Percentiles rank a stretch among this genome's conserved stretches.
Evolutionary conservation across 768 basidiomycete species (phyloP).

Genomic region (Serendipita indica): DNA sequence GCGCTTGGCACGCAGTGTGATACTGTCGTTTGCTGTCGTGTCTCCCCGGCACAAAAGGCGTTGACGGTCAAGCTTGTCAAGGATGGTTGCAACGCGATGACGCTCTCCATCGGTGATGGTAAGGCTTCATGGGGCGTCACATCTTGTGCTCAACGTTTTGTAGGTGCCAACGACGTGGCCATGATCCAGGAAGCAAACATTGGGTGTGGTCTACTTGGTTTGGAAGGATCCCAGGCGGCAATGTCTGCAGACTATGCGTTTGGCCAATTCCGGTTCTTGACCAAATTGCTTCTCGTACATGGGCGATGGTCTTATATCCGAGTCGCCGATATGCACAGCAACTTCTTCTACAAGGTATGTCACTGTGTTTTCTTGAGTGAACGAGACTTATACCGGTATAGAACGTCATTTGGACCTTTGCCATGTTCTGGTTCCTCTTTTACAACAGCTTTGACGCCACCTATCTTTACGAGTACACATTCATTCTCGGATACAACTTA

Average conservation of each 20-base stretch:
- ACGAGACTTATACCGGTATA: slow-evolving; percentile 20
- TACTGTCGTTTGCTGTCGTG: slow-evolving; percentile 95
- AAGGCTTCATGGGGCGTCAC: not conserved
- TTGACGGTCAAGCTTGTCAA: slow-evolving; percentile 91
- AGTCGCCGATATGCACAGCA: slow-evolving; percentile 90
- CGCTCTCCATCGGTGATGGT: slow-evolving; percentile 89
- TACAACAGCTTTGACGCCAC: slow-evolving; percentile 93
- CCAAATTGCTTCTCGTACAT: slow-evolving; percentile 81
- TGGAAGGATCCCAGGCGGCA: slow-evolving; percentile 94
- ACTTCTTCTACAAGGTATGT: slow-evolving; percentile 94
- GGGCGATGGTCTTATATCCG: slow-evolving; percentile 96
- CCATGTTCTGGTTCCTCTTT: slow-evolving; percentile 86
- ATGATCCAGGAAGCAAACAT: slow-evolving; percentile 99
- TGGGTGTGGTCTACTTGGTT: slow-evolving; percentile 82
- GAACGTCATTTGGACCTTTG: slow-evolving; percentile 88
- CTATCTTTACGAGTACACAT: slow-evolving; percentile 89
- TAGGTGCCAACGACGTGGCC: slow-evolving; percentile 86
- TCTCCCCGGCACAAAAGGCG: slow-evolving; percentile 97
- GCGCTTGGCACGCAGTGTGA: slow-evolving; percentile 92
- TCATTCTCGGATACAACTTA: slow-evolving; percentile 82
- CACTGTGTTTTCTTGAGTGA: slow-evolving; percentile 5
- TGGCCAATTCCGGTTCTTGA: slow-evolving; percentile 90
- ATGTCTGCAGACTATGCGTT: slow-evolving; percentile 99
- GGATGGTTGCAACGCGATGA: slow-evolving; percentile 91
- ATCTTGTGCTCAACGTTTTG: not conserved